Percentiles rank a stretch among this genome's conserved stretches.
Evolutionary conservation across 2,329 filamentous ascomycete species (phyloP).

Genomic region (Diplocarpon rosae): DNA sequence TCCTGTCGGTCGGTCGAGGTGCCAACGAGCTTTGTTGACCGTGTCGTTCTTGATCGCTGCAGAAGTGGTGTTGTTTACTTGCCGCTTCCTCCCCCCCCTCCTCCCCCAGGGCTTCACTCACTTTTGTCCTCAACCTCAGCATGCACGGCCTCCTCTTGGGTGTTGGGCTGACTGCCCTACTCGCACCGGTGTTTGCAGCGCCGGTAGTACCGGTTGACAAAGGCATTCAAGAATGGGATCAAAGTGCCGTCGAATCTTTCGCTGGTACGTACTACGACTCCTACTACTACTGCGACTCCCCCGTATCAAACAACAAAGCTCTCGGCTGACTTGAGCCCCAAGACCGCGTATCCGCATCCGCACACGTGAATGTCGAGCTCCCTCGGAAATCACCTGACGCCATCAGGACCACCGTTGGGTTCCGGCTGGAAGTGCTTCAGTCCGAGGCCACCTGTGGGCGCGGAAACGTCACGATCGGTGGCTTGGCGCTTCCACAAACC

Average conservation of each 20-base stretch:
- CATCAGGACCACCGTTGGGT: constrained; percentile 7
- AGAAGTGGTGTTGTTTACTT: neutral
- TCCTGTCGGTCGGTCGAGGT: too few relatives aligned
- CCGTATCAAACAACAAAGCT: too few relatives aligned
- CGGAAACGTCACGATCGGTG: constrained; percentile 38
- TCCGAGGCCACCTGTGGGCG: constrained; percentile 36
- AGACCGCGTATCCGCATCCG: constrained; percentile 13
- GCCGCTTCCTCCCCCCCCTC: neutral
- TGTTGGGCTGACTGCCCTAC: constrained; percentile 17
- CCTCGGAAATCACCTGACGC: constrained; percentile 18
- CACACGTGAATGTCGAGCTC: constrained; percentile 14
- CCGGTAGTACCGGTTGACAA: constrained; percentile 16
- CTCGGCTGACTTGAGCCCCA: neutral
- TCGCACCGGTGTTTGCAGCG: constrained; percentile 20
- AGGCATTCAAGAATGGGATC: constrained; percentile 4
- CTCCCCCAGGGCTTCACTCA: too few relatives aligned
- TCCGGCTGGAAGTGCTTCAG: constrained; percentile 36
- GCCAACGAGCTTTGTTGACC: too few relatives aligned
- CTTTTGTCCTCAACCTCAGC: too few relatives aligned
- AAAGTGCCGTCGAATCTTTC: constrained; percentile 2
- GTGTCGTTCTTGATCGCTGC: too few relatives aligned
- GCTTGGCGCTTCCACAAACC: constrained; percentile 32
- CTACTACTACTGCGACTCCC: too few relatives aligned
- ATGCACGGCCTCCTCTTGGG: constrained; percentile 26
- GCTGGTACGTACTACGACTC: neutral